Conservation (phyloP, 1,284 basidiomycete genomes). For the Apiotrichum brassicae region DNA sequence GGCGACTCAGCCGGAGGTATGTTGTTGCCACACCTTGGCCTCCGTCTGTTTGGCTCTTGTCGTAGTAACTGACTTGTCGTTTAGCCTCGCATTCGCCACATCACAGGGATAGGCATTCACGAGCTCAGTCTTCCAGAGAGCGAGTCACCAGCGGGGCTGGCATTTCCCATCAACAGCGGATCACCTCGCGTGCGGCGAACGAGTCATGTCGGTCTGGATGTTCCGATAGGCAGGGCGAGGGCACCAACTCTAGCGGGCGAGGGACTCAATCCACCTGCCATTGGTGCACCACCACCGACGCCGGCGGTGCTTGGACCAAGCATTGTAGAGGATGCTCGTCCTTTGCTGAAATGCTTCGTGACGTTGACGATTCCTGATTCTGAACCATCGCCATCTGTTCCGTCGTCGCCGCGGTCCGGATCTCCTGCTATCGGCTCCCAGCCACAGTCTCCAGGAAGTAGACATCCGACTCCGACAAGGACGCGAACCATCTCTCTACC, state of each 20-base stretch:
- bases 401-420: not conserved
- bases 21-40: no score
- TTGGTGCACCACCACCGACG: not conserved
- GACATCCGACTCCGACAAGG: no score
- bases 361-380: slow-evolving; percentile 20
- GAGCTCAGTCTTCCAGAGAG: slow-evolving; percentile 32
- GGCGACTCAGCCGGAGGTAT: no score
- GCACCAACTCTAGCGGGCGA: slow-evolving; percentile 42
- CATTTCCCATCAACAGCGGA: not conserved
- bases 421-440: not conserved
- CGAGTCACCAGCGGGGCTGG: not conserved
- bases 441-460: no score
- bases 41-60: no score
- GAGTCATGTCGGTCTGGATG: slow-evolving; percentile 7
- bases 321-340: slow-evolving; percentile 4
- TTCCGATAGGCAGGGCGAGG: slow-evolving; percentile 15
- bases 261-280: slow-evolving; percentile 13
- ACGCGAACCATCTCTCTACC: slow-evolving; percentile 11
- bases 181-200: slow-evolving; percentile 9
- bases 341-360: no score
- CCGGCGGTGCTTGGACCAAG: not conserved
- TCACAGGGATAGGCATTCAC: slow-evolving; percentile 38
- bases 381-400: not conserved
- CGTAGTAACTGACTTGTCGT: no score
- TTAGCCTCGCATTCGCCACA: slow-evolving; percentile 37